These are phyloP conservation scores for Vachellia pachyceras DNA, from an alignment of 306 rosid species.

Conservation along the genomic window DNA sequence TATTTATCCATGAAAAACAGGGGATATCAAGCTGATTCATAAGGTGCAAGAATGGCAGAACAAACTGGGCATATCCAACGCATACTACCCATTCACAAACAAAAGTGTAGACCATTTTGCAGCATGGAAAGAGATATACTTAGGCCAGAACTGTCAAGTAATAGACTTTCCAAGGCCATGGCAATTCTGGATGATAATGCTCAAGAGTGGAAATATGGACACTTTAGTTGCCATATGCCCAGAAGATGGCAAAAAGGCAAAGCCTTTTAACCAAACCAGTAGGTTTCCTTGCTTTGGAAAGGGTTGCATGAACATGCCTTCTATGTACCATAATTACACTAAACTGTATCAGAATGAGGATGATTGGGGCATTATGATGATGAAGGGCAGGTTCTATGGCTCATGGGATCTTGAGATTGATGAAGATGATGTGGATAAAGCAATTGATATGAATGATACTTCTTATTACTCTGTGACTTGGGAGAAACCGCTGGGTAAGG, in stretches of 20 bases:
- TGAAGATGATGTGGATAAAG: constrained; percentile 33
- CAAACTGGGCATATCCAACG: constrained; percentile 35
- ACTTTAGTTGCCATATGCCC: constrained; percentile 62
- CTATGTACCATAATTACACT: constrained; percentile 53
- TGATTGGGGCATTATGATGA: background rate
- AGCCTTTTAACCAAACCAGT: constrained; percentile 47
- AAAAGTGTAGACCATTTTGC: constrained; percentile 41
- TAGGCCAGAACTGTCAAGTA: constrained; percentile 56
- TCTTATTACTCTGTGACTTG: constrained; percentile 63
- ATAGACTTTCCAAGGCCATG: constrained; percentile 54
- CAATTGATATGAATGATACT: constrained; percentile 32
- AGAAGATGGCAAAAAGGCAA: constrained; percentile 49
- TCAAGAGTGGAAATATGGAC: constrained; percentile 71
- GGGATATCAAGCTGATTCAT: constrained; percentile 24
- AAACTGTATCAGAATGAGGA: constrained; percentile 19
- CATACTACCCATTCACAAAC: background rate
- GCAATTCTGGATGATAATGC: constrained; percentile 77
- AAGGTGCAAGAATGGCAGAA: constrained; percentile 44
- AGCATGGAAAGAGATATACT: constrained; percentile 51
- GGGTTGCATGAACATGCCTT: constrained; percentile 70
- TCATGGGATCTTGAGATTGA: constrained; percentile 54
- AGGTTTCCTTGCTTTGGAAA: constrained; percentile 62
- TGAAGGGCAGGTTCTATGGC: constrained; percentile 58
- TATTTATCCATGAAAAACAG: constrained; percentile 19
- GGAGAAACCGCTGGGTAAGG: constrained; percentile 54